These are phyloP conservation scores for Chaetomium globosum DNA, from an alignment of 2,329 filamentous ascomycete species.

Conservation along the genomic window DNA sequence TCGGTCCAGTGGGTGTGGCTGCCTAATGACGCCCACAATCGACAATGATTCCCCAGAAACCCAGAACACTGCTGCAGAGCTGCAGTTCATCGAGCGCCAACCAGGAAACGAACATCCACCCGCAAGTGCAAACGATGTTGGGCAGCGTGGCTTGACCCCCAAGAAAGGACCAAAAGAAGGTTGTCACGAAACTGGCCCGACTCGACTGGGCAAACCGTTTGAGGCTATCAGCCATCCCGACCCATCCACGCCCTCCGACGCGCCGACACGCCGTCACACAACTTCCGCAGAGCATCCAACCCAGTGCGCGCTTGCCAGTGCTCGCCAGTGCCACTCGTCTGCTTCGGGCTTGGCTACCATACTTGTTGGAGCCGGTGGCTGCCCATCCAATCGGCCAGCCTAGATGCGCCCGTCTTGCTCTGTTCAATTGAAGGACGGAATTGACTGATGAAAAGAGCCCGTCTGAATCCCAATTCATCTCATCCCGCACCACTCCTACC, in stretches of 20 bases:
- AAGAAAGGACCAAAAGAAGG: background rate
- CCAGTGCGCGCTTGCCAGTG: slow-evolving; percentile 18
- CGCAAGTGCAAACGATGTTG: background rate
- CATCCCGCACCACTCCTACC: slow-evolving; percentile 23
- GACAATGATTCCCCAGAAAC: slow-evolving; percentile 15
- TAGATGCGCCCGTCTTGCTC: slow-evolving; percentile 5
- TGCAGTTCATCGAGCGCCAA: slow-evolving; percentile 14
- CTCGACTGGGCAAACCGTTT: slow-evolving; percentile 17
- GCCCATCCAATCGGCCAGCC: slow-evolving; percentile 23
- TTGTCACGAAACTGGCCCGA: background rate
- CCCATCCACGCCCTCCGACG: slow-evolving; percentile 18
- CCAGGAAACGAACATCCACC: slow-evolving; percentile 5
- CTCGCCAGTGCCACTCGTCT: slow-evolving; percentile 22
- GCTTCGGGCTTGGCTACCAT: slow-evolving; percentile 25
- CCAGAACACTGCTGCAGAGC: background rate
- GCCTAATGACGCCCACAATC: slow-evolving; percentile 27
- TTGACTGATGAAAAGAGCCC: slow-evolving; percentile 14
- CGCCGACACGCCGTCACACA: slow-evolving; percentile 30
- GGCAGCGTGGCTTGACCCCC: slow-evolving; percentile 16
- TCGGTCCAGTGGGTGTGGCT: slow-evolving; percentile 22
- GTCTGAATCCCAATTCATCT: slow-evolving; percentile 13
- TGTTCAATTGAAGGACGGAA: slow-evolving; percentile 1
- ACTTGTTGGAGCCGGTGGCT: slow-evolving; percentile 16
- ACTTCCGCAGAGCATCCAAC: slow-evolving; percentile 12
- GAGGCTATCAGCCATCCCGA: slow-evolving; percentile 22